These are phyloP conservation scores for Yarrowia osloensis DNA, from an alignment of 805 yeast genomes.

Conservation along the genomic window DNA sequence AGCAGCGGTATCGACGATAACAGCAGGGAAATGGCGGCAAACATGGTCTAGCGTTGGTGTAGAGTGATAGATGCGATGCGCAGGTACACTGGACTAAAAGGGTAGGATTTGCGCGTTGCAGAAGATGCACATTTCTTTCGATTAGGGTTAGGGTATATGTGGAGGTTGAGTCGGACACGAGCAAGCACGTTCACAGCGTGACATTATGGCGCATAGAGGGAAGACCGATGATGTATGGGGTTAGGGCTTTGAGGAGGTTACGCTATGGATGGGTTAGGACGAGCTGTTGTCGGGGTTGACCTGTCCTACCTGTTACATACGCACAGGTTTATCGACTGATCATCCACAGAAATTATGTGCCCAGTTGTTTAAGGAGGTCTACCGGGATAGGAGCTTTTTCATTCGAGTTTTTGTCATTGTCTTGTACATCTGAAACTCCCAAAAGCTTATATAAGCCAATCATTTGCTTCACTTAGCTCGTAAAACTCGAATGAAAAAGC, in stretches of 20 bases:
- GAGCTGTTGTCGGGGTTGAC: too few relatives aligned
- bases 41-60: not conserved
- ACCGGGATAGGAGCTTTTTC: too few relatives aligned
- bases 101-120: conserved; percentile 24
- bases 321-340: not conserved
- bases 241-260: not conserved
- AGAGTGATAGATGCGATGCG: not conserved
- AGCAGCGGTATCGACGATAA: conserved; percentile 19
- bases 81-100: conserved; percentile 20
- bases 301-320: too few relatives aligned
- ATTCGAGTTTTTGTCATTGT: too few relatives aligned
- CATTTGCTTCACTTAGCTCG: too few relatives aligned
- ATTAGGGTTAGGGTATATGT: not conserved
- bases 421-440: too few relatives aligned
- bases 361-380: not conserved
- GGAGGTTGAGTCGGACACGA: not conserved
- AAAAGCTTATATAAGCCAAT: too few relatives aligned
- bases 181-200: not conserved
- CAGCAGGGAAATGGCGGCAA: conserved; percentile 15
- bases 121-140: conserved; percentile 7
- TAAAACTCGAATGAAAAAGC: too few relatives aligned
- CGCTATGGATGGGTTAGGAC: not conserved
- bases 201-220: not conserved
- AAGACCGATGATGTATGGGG: not conserved
- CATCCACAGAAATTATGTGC: not conserved